Evolutionary conservation across 2,329 filamentous ascomycete genomes (phyloP).

Genomic region (Arthrocladium fulminans): DNA sequence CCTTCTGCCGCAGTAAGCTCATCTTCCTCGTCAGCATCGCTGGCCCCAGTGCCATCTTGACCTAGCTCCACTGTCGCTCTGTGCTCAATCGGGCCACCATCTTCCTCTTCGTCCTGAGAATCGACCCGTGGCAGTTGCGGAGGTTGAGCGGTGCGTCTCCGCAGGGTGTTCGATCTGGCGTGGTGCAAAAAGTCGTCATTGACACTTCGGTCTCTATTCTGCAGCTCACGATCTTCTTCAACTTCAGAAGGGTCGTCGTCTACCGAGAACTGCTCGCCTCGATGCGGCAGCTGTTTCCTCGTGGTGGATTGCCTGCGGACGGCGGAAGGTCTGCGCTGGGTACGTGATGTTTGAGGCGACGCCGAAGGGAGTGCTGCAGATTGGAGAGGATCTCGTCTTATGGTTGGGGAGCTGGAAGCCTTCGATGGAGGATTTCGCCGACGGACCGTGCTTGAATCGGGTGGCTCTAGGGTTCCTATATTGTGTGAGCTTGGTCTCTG

Average conservation of each 20-base stretch:
- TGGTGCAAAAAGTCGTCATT: slow-evolving; percentile 34
- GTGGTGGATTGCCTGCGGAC: slow-evolving; percentile 62
- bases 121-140: slow-evolving; percentile 29
- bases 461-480: slow-evolving; percentile 6
- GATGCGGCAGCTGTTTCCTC: slow-evolving; percentile 60
- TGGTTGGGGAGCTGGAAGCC: slow-evolving; percentile 4
- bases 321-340: slow-evolving; percentile 64
- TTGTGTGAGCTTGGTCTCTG: not conserved
- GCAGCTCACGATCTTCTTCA: slow-evolving; percentile 48
- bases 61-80: slow-evolving; percentile 1
- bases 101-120: slow-evolving; percentile 30
- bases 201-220: slow-evolving; percentile 7
- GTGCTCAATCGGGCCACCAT: slow-evolving; percentile 28
- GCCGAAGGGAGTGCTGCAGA: slow-evolving; percentile 39
- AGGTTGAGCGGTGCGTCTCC: slow-evolving; percentile 29
- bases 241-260: slow-evolving; percentile 81
- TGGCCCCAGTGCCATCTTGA: slow-evolving; percentile 24
- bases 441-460: slow-evolving; percentile 1
- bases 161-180: slow-evolving; percentile 32
- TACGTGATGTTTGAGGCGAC: slow-evolving; percentile 29
- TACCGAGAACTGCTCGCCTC: slow-evolving; percentile 79
- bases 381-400: slow-evolving; percentile 10
- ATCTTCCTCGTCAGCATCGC: slow-evolving; percentile 36
- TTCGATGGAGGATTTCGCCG: not conserved
- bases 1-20: slow-evolving; percentile 51